Evolutionary conservation across 164 flowering plant species (phyloP).

Genomic region (Chimonanthus praecox): DNA sequence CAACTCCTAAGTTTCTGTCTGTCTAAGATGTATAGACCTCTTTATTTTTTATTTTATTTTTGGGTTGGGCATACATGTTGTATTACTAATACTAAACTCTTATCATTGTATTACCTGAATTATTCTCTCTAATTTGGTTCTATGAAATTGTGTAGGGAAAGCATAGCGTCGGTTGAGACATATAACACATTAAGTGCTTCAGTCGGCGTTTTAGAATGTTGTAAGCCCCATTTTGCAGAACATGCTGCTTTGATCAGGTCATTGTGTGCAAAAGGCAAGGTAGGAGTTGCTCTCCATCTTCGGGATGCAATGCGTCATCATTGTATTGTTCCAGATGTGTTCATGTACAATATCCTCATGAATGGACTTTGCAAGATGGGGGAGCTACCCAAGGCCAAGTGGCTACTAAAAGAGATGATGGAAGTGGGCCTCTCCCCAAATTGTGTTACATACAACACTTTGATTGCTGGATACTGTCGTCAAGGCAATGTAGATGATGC

Average conservation of each 20-base stretch:
- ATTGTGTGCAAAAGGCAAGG: conserved; percentile 53
- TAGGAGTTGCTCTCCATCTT: conserved; percentile 51
- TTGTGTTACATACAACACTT: conserved; percentile 55
- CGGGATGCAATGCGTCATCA: conserved; percentile 37
- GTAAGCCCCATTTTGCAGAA: conserved; percentile 11
- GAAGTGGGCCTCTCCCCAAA: conserved; percentile 55
- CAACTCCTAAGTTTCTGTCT: too few species aligned
- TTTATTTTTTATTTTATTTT: too few species aligned
- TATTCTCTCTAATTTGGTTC: not conserved
- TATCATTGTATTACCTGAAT: not conserved
- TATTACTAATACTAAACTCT: not conserved
- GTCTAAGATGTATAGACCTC: too few species aligned
- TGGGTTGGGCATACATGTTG: too few species aligned
- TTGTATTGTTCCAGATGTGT: conserved; percentile 38
- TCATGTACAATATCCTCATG: conserved; percentile 59
- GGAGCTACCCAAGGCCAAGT: conserved; percentile 47
- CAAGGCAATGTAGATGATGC: conserved; percentile 54
- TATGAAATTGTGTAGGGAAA: conserved; percentile 42
- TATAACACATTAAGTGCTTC: not conserved
- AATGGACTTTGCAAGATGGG: conserved; percentile 60
- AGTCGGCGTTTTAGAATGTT: conserved; percentile 5
- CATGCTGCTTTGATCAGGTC: conserved; percentile 29
- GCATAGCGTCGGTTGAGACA: conserved; percentile 25
- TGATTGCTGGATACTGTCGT: conserved; percentile 58
- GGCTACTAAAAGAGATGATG: conserved; percentile 50